phyloP scores from a whole-genome alignment of 768 basidiomycete species.

The Tremella mesenterica region DNA sequence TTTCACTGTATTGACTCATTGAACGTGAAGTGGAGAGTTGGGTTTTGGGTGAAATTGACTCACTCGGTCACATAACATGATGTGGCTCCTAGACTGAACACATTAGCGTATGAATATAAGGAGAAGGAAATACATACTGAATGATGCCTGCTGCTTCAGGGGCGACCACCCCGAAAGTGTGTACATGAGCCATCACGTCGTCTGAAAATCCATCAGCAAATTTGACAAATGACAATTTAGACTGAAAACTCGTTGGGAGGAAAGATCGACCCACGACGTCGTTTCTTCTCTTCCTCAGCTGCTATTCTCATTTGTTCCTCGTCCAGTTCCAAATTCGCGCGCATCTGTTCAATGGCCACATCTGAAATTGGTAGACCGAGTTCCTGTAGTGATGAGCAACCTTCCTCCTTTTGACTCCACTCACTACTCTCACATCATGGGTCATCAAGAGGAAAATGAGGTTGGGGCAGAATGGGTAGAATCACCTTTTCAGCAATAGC shows the following conservation, averaged over 20 bases:
- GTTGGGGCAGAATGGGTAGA: neutral
- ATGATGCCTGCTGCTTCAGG: conserved; percentile 94
- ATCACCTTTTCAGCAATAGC: conserved; percentile 78
- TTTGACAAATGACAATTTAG: no score
- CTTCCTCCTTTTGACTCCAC: neutral
- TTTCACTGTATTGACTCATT: no score
- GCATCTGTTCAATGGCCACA: conserved; percentile 89
- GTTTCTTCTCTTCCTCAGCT: conserved; percentile 89
- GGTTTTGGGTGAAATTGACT: no score
- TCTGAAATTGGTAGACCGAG: conserved; percentile 83
- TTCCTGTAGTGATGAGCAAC: conserved; percentile 46
- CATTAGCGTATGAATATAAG: neutral
- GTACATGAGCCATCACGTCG: conserved; percentile 99
- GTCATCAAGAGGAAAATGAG: neutral
- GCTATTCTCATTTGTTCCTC: conserved; percentile 84
- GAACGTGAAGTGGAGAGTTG: no score
- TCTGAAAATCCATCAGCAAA: conserved; percentile 45
- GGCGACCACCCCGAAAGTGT: conserved; percentile 88
- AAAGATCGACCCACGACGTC: conserved; percentile 52
- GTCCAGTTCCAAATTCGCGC: conserved; percentile 78
- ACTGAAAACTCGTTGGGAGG: neutral
- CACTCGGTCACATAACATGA: conserved; percentile 99
- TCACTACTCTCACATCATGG: neutral
- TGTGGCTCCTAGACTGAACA: conserved; percentile 74
- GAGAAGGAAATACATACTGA: conserved; percentile 54